These are phyloP conservation scores for Canariomyces notabilis DNA, from an alignment of 2,329 filamentous ascomycete genomes.

Conservation along the genomic window DNA sequence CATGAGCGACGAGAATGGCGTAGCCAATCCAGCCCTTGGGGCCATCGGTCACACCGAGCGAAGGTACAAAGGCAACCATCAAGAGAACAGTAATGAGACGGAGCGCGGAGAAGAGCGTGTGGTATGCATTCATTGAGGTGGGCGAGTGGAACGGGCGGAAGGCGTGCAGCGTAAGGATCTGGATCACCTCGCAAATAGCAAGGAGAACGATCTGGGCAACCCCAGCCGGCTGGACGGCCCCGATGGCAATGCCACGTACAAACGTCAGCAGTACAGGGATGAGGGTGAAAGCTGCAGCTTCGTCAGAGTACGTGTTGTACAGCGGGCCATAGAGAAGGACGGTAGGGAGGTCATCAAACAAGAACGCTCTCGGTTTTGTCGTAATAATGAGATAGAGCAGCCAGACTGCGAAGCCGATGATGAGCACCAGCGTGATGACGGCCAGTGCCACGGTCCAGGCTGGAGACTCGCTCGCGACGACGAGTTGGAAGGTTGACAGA, in stretches of 20 bases:
- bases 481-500: conserved; percentile 85
- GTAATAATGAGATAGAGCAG: conserved; percentile 74
- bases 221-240: conserved; percentile 86
- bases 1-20: conserved; percentile 80
- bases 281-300: conserved; percentile 83
- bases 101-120: conserved; percentile 74
- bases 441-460: conserved; percentile 69
- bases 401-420: conserved; percentile 72
- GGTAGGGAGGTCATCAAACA: conserved; percentile 91
- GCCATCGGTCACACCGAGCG: conserved; percentile 70
- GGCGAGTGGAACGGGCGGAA: conserved; percentile 86
- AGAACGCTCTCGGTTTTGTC: conserved; percentile 74
- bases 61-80: conserved; percentile 79
- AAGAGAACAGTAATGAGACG: conserved; percentile 71
- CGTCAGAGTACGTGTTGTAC: conserved; percentile 96
- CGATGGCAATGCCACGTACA: conserved; percentile 82
- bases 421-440: conserved; percentile 64
- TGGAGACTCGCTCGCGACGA: conserved; percentile 64
- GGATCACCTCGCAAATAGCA: conserved; percentile 89
- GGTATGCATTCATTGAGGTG: conserved; percentile 96
- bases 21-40: conserved; percentile 95
- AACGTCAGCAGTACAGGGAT: conserved; percentile 82
- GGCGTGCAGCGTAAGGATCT: conserved; percentile 78
- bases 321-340: conserved; percentile 86
- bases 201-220: conserved; percentile 89